Evolutionary conservation across 306 rosid genomes (phyloP).

Genomic region (Quercus berberidifolia): DNA sequence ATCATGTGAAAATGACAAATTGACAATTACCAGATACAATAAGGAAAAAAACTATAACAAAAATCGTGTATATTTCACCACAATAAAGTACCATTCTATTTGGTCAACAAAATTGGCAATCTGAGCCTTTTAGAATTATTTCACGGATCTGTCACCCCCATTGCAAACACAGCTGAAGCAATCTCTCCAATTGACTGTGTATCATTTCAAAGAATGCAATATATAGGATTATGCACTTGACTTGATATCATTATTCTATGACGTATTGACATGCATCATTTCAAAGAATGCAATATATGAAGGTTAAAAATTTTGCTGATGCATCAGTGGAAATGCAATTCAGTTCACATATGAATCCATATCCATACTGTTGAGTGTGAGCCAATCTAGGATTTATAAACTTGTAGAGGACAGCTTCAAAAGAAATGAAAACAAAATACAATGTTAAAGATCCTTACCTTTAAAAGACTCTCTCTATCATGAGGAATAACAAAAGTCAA

Average conservation of each 20-base stretch:
- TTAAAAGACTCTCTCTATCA: slow-evolving; percentile 55
- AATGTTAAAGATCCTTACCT: slow-evolving; percentile 29
- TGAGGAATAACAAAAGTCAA: slow-evolving; percentile 80
- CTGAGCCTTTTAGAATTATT: too few relatives aligned
- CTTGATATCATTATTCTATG: background rate
- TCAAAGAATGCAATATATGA: too few relatives aligned
- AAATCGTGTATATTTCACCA: too few relatives aligned
- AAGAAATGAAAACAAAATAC: background rate
- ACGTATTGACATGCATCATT: too few relatives aligned
- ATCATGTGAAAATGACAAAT: background rate
- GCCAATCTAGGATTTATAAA: background rate
- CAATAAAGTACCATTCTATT: too few relatives aligned
- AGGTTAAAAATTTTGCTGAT: background rate
- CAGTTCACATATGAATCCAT: background rate
- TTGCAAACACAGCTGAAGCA: background rate
- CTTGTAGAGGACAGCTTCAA: background rate
- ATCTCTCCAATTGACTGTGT: background rate
- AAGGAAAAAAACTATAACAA: too few relatives aligned
- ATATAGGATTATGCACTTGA: background rate
- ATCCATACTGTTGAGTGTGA: background rate
- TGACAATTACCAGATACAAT: too few relatives aligned
- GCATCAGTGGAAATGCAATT: background rate
- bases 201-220: background rate
- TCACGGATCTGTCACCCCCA: too few relatives aligned
- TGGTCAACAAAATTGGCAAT: too few relatives aligned